Base-by-base conservation (phyloP, 768 basidiomycete species). In the Leccinum subgranulosum region DNA sequence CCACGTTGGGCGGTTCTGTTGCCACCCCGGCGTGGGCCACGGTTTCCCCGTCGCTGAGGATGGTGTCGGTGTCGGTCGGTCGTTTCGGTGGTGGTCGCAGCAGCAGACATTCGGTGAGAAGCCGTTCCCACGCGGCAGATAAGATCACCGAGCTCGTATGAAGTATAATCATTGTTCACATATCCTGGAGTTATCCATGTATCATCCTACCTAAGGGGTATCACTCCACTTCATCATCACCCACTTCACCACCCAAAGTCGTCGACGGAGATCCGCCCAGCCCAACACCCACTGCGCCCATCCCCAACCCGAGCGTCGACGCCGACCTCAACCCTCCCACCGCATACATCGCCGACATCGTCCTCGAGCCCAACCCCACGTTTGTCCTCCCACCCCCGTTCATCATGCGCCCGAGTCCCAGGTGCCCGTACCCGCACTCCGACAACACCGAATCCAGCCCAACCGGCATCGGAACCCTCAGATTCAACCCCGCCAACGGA, bases 271-370 rank as follows among this genome's bases (percentile, higher is more conserved):
- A 57, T 19, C 67, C 48, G 1, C 68, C 50, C 33, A 64, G n/a
- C 9, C 68, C 68, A 45, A 69, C 57, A 1, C 68, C 61, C 36
- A 69, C 29, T 5, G 29, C 31, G 19, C 65, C 58, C 9, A 75
- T 64, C 31, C 41, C 41, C 41, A 41, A 11, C 41, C n/a, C 41
- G 4, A 41, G 41, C 41, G 75, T 73, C 12, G 73, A 65, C 47
- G 49, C 49, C 49, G 73, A 75, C 50, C 78, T 73, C 53, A 79
- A 70, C 25, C 86, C 85, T 15, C 85, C 85, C 2, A 88, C 69
- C 75, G 81, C 80, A 66, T 86, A 86, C 82, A 87, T 83, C 55
- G 81, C 76, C 23, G 86, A 85, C 19, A 82, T 70, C 28, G 82
- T 82, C 61, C 84, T 76, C 33, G 41, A 77, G 74, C 47, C 25